phyloP scores from a whole-genome alignment of 805 yeast genomes.

The Scheffersomyces stipitis region DNA sequence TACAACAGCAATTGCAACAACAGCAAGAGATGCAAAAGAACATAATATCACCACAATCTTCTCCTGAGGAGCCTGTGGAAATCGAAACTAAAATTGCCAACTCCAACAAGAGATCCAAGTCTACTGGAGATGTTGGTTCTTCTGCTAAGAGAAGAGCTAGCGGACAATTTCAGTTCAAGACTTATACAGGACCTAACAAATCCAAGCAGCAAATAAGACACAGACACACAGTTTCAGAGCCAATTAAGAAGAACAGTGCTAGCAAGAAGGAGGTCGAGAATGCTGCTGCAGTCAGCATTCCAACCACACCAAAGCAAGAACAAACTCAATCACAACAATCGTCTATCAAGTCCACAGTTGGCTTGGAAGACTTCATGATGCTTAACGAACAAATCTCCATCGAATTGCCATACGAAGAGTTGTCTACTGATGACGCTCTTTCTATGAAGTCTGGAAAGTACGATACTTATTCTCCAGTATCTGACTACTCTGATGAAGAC shows the following conservation, averaged over 20 bases:
- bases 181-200: conserved; percentile 28
- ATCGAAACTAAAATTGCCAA: conserved; percentile 4
- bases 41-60: conserved; percentile 1
- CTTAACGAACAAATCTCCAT: conserved; percentile 22
- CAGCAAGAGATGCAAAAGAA: conserved; percentile 5
- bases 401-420: conserved; percentile 9
- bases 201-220: conserved; percentile 19
- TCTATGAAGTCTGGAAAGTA: conserved; percentile 6
- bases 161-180: conserved; percentile 26
- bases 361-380: conserved; percentile 30
- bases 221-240: conserved; percentile 25
- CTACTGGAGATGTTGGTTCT: conserved; percentile 19
- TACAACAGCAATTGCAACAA: conserved; percentile 23
- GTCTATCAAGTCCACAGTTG: conserved; percentile 4
- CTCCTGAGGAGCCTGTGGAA: conserved; percentile 1
- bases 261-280: background rate
- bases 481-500: conserved; percentile 20
- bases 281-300: conserved; percentile 1
- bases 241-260: conserved; percentile 1
- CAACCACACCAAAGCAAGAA: conserved; percentile 5
- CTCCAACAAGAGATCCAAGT: conserved; percentile 27
- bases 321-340: too few species aligned
- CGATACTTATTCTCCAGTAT: conserved; percentile 18
- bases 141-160: conserved; percentile 17
- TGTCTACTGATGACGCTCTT: conserved; percentile 3